Percentiles rank a stretch among this genome's conserved stretches.
phyloP scores from a whole-genome alignment of 768 basidiomycete genomes.

The Xanthoconium purpureum region DNA sequence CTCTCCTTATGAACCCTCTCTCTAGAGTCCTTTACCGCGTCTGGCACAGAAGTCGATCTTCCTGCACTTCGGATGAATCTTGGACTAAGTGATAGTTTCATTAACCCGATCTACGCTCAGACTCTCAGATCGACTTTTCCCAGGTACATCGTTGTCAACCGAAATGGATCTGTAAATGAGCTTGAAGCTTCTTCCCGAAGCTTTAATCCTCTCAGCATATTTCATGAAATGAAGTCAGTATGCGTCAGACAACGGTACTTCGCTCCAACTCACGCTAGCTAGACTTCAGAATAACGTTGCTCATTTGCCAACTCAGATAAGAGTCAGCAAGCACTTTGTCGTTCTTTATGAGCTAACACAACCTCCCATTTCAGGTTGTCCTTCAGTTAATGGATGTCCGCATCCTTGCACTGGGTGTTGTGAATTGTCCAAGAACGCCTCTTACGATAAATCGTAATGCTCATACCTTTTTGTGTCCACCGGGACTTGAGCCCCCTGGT shows the following conservation, averaged over 20 bases:
- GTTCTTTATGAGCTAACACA: conserved; percentile 6
- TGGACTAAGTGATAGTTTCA: conserved; percentile 67
- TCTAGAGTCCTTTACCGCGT: conserved; percentile 58
- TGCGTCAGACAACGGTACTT: not conserved
- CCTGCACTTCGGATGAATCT: conserved; percentile 76
- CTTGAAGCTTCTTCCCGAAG: conserved; percentile 63
- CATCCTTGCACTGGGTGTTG: conserved; percentile 67
- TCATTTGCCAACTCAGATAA: conserved; percentile 62
- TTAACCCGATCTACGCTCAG: not conserved
- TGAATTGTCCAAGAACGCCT: conserved; percentile 53
- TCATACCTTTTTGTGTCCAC: conserved; percentile 64
- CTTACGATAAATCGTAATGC: conserved; percentile 67
- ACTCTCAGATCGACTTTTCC: not conserved
- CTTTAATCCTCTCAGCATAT: conserved; percentile 64
- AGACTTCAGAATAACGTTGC: conserved; percentile 68
- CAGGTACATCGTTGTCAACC: conserved; percentile 74
- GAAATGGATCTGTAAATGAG: conserved; percentile 72
- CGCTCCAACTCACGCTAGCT: conserved; percentile 1
- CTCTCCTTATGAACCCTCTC: conserved; percentile 8
- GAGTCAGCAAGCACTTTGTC: conserved; percentile 42
- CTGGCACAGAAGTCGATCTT: conserved; percentile 64
- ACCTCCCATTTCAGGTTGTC: conserved; percentile 46
- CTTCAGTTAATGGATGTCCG: conserved; percentile 70
- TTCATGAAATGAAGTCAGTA: conserved; percentile 73
- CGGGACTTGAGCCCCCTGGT: conserved; percentile 47